phyloP scores from a whole-genome alignment of 441 rosid genomes.

The Populus hybrid region DNA sequence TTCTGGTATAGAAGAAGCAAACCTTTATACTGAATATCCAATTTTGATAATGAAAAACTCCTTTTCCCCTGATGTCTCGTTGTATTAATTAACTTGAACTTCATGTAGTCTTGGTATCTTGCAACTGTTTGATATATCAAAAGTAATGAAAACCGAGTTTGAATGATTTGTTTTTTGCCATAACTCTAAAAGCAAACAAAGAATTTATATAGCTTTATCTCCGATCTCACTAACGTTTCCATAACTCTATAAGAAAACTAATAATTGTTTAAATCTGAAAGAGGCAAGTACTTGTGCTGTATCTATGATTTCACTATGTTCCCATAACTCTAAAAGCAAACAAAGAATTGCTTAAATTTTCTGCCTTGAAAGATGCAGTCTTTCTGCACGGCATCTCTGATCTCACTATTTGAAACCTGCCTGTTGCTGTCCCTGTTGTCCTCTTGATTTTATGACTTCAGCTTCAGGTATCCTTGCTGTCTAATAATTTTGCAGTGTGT shows the following conservation, averaged over 20 bases:
- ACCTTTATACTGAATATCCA: background rate
- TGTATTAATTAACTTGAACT: background rate
- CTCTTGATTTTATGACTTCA: background rate
- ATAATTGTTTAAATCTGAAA: background rate
- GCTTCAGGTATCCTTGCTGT: background rate
- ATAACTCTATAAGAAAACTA: too few relatives aligned
- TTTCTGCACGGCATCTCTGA: background rate
- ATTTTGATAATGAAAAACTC: background rate
- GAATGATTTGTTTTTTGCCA: too few relatives aligned
- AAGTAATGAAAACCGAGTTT: background rate
- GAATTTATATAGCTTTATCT: too few relatives aligned
- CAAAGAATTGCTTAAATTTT: background rate
- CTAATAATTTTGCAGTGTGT: slow-evolving; percentile 4
- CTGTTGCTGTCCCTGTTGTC: background rate
- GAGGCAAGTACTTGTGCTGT: background rate
- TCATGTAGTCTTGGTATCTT: background rate
- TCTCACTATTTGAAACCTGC: background rate
- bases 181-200: too few relatives aligned
- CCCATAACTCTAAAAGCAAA: background rate
- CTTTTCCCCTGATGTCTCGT: background rate
- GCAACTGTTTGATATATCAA: background rate
- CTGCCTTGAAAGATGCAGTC: background rate
- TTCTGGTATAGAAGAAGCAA: background rate
- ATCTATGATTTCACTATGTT: background rate
- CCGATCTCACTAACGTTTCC: background rate